A percentile compares a stretch with the other conserved stretches of the same genome.
Conservation (phyloP, 768 basidiomycete genomes). For the Auriscalpium microsporum region DNA sequence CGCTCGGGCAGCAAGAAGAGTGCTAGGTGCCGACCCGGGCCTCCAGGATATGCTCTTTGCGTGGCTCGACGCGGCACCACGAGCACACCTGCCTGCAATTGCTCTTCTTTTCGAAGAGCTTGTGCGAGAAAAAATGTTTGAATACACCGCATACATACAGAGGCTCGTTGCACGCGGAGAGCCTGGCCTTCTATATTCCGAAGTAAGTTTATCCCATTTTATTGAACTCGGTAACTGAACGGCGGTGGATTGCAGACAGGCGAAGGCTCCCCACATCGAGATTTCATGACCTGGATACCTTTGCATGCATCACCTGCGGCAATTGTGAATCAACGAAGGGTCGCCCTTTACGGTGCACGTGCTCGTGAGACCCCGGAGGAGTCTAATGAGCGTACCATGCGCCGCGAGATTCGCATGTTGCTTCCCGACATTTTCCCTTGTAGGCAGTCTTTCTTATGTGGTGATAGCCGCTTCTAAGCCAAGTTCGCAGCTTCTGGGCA, state of each 20-base stretch:
- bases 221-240: neutral
- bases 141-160: slow-evolving; percentile 68
- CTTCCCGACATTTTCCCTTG: slow-evolving; percentile 54
- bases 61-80: slow-evolving; percentile 66
- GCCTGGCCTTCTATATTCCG: slow-evolving; percentile 41
- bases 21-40: slow-evolving; percentile 52
- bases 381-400: slow-evolving; percentile 57
- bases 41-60: slow-evolving; percentile 74
- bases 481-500: too few relatives aligned
- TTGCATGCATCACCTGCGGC: slow-evolving; percentile 51
- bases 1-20: slow-evolving; percentile 51
- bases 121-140: slow-evolving; percentile 61
- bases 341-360: slow-evolving; percentile 60
- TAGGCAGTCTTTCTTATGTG: neutral
- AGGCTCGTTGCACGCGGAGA: slow-evolving; percentile 78
- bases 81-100: slow-evolving; percentile 55
- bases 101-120: slow-evolving; percentile 66
- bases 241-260: slow-evolving; percentile 24
- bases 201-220: slow-evolving; percentile 32
- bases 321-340: slow-evolving; percentile 58
- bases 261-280: slow-evolving; percentile 52
- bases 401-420: slow-evolving; percentile 55
- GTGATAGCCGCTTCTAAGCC: too few relatives aligned
- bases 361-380: slow-evolving; percentile 68
- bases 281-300: slow-evolving; percentile 66